Evolutionary conservation across 2,329 filamentous ascomycete genomes (phyloP), one percentile per base, ranked within the genome.

Genomic region (Phialemoniopsis sp.): DNA sequence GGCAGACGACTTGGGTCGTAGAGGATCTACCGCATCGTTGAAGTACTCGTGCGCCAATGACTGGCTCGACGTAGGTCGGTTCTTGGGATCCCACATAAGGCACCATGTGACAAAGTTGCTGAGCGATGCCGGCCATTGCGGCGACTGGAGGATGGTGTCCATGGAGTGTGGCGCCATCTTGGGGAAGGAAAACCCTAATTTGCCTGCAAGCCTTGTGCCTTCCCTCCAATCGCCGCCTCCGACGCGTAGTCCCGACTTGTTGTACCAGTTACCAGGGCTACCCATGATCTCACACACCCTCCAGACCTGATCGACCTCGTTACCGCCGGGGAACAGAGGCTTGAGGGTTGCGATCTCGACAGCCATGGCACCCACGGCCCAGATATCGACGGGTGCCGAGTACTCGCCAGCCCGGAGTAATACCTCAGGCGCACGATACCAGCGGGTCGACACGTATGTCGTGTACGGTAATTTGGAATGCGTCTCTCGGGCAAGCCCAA

Each of bases 241-340:
- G 19, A 98, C 87, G 49, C 84, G 86, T 18, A 75, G 73, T 17
- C 90, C 90, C 5, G 87, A 74, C 65, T 96, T 96, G 72, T 87
- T 95, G 60, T 95, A 93, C 93, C 93, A 98, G 66, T 91, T 91
- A 33, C 93, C 93, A 3, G 93, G 93, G 67, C 91, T 97, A 36
- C 93, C 93, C 93, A 98, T 98, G 42, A 98, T 95, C 62, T 98
- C 93, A 59, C 93, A 98, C 0, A 98, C 88, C 51, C 93, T 84
- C 93, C 93, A 98, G 2, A 98, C 93, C 63, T 98, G 93, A 53
- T 98, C 93, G 2, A 98, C 93, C 68, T 98, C 93, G 59, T 98
- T 98, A 56, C 89, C 89, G 52, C 93, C 93, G 10, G 93, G 93
- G 72, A 98, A 98, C 10, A 98, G 71, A 14, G 93, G 93, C 70